Conservation (phyloP, 208 protist species). For the Acanthamoeba rhysodes region DNA sequence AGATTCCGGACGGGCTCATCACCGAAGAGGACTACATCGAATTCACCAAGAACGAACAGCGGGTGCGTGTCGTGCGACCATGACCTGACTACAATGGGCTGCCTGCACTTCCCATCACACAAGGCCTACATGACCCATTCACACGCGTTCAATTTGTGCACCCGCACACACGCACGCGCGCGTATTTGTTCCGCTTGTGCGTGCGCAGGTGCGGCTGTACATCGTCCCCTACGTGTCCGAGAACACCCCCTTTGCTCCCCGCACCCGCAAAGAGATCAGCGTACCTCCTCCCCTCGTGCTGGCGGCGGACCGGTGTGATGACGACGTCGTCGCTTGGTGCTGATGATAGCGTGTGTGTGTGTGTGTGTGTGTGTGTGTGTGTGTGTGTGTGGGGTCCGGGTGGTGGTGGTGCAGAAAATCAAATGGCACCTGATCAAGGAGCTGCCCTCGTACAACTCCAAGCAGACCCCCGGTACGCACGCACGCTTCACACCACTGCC, state of each 20-base stretch:
- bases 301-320: no score
- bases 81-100: no score
- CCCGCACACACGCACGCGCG: no score
- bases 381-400: no score
- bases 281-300: not conserved
- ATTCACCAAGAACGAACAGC: not conserved
- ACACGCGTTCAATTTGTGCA: no score
- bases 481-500: not conserved
- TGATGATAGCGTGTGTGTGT: no score
- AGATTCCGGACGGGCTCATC: constrained; percentile 47
- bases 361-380: no score
- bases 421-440: constrained; percentile 80
- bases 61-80: not conserved
- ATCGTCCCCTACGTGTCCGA: constrained; percentile 80
- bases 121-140: no score
- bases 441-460: constrained; percentile 78
- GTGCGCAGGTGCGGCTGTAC: constrained; percentile 75
- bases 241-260: constrained; percentile 78
- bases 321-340: no score
- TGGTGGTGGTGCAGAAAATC: constrained; percentile 77
- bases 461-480: constrained; percentile 1
- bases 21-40: constrained; percentile 81
- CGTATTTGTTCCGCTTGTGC: not conserved
- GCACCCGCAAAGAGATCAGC: constrained; percentile 85
- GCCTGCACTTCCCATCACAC: no score